Evolutionary conservation across 306 rosid genomes (phyloP), one percentile per base, ranked within the genome.

Genomic region (Fragaria ananassa): DNA sequence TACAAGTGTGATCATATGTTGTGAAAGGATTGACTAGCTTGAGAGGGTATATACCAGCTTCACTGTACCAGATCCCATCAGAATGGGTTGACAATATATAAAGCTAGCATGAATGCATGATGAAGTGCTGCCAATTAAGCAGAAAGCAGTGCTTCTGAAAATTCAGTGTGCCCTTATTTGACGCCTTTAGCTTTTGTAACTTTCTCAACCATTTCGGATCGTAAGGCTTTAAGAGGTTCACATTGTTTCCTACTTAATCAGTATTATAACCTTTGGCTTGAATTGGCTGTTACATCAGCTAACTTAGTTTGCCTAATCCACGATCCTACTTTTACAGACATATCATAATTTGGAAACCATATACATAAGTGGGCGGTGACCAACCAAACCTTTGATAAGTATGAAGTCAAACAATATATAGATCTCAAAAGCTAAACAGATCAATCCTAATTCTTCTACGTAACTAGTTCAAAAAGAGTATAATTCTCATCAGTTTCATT

Each of bases 191-290:
- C 70, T 45, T 44, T 74, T 41, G 49, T 11, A 10, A 60, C 44
- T 60, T 74, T 74, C 54, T 61, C 77, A 18, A 18, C 46, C 60
- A 60, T 74, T 74, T 60, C 78, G 70, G 78, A 60, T 18, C 3
- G 18, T 10, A 25, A 60, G 78, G 78, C 78, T 74, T 74, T 61
- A 25, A 19, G 70, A 19, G 70, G 39, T 29, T 41, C 42, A 74
- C 78, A 19, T 27, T n/a, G 3, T 27, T 9, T 74, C 4, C 4
- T 21, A 18, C 18, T n/a, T 23, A 58, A 72, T 37, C 45, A 56
- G 46, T 64, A 31, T 31, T 14, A 7, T 14, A 62, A 31, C 18
- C 18, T 25, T 74, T 8, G 1, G 42, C 68, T 62, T 15, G 12
- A 74, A 61, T 60, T 74, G 78, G 13, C 58, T 31, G 14, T 50